A percentile compares a stretch with the other conserved stretches of the same genome.
phyloP scores from a whole-genome alignment of 805 yeast genomes.

The Teunomyces panamensis region DNA sequence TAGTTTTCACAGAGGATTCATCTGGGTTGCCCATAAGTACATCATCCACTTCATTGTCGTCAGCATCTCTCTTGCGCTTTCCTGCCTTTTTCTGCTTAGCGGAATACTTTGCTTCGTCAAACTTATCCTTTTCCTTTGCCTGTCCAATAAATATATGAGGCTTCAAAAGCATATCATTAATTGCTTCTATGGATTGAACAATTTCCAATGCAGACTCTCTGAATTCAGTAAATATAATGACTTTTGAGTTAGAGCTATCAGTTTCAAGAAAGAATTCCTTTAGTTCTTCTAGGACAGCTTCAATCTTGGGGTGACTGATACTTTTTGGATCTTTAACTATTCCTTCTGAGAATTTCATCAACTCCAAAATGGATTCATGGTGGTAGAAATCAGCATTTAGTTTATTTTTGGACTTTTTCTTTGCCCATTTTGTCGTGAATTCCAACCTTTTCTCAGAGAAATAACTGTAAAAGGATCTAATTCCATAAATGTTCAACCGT shows the following conservation, averaged over 20 bases:
- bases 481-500: constrained; percentile 77
- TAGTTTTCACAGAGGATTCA: constrained; percentile 34
- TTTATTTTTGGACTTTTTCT: constrained; percentile 60
- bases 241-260: constrained; percentile 54
- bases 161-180: constrained; percentile 26
- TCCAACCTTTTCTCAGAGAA: constrained; percentile 57
- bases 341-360: constrained; percentile 45
- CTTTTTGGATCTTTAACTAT: constrained; percentile 35
- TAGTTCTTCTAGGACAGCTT: constrained; percentile 55
- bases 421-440: constrained; percentile 54
- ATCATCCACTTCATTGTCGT: constrained; percentile 22
- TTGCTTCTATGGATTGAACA: constrained; percentile 57
- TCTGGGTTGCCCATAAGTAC: constrained; percentile 7
- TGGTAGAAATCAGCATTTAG: constrained; percentile 60
- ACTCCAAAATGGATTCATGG: constrained; percentile 43
- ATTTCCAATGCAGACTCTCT: constrained; percentile 91
- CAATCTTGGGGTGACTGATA: constrained; percentile 72
- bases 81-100: constrained; percentile 22
- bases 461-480: constrained; percentile 69
- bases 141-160: constrained; percentile 96
- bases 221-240: constrained; percentile 82
- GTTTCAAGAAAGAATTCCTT: constrained; percentile 47
- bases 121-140: constrained; percentile 66
- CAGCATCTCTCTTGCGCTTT: constrained; percentile 37
- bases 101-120: constrained; percentile 54